Percentiles rank a stretch among this genome's conserved stretches.
Evolutionary conservation across 768 basidiomycete genomes (phyloP).

Genomic region (Boletus reticuloceps): DNA sequence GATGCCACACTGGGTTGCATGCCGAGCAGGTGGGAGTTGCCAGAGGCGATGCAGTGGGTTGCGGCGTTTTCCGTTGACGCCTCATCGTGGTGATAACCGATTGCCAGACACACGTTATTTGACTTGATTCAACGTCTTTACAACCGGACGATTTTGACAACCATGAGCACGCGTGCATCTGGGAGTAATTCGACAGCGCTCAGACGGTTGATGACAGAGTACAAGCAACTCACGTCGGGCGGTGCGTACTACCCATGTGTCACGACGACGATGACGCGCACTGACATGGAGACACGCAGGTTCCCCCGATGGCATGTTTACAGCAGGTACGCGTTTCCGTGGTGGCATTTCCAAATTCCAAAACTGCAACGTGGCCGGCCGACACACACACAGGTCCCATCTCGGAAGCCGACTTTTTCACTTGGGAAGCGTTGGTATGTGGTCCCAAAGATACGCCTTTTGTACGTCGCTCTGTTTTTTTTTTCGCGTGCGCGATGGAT

Average conservation of each 20-base stretch:
- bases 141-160: no score
- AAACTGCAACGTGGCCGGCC: no score
- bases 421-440: slow-evolving; percentile 92
- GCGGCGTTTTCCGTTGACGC: not conserved
- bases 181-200: slow-evolving; percentile 65
- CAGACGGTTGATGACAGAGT: slow-evolving; percentile 89
- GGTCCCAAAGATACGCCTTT: slow-evolving; percentile 96
- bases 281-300: slow-evolving; percentile 34
- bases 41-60: not conserved
- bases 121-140: no score
- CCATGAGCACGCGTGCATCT: slow-evolving; percentile 54
- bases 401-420: slow-evolving; percentile 91
- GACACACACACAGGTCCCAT: slow-evolving; percentile 63
- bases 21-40: no score
- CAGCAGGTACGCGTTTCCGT: slow-evolving; percentile 55
- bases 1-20: no score
- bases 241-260: slow-evolving; percentile 41
- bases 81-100: no score
- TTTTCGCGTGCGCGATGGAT: not conserved
- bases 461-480: slow-evolving; percentile 43
- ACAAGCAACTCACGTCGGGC: slow-evolving; percentile 80
- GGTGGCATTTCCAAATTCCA: no score
- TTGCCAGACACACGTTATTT: no score
- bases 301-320: slow-evolving; percentile 94
- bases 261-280: no score